Percentiles rank a stretch among this genome's conserved stretches.
Conservation (phyloP, 2,329 filamentous ascomycete species). For the Truncatella angustata region DNA sequence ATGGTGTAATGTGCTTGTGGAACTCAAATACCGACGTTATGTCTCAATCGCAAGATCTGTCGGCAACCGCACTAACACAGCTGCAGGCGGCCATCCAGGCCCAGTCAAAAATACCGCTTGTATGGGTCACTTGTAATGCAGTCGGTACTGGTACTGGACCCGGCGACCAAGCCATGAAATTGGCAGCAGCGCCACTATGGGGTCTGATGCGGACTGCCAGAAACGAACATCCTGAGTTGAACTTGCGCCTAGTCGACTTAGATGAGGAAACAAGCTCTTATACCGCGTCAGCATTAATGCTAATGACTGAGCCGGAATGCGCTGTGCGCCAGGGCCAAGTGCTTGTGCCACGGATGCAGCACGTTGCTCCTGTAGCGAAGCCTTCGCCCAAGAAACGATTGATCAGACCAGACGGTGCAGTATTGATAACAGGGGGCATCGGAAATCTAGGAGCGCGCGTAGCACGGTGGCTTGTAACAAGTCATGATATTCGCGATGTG, state of each 20-base stretch:
- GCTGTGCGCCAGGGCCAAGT: conserved; percentile 17
- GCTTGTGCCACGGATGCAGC: conserved; percentile 21
- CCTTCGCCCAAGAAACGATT: conserved; percentile 10
- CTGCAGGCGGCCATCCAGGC: conserved; percentile 20
- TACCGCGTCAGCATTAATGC: conserved; percentile 14
- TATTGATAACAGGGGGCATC: conserved; percentile 27
- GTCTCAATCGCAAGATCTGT: conserved; percentile 16
- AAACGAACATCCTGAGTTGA: conserved; percentile 27
- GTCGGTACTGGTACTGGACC: conserved; percentile 17
- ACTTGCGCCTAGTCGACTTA: conserved; percentile 23
- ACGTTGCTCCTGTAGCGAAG: conserved; percentile 7
- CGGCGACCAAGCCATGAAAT: conserved; percentile 16
- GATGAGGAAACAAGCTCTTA: conserved; percentile 11
- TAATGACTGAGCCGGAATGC: conserved; percentile 19
- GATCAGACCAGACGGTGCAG: conserved; percentile 22
- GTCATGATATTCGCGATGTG: conserved; percentile 25
- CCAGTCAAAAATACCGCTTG: conserved; percentile 17
- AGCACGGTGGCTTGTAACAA: conserved; percentile 22
- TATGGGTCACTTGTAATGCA: conserved; percentile 24
- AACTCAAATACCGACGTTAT: conserved; percentile 19
- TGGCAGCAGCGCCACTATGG: conserved; percentile 24
- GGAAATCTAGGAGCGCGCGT: conserved; percentile 24
- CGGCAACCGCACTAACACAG: conserved; percentile 19
- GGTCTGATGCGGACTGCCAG: conserved; percentile 27
- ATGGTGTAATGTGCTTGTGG: conserved; percentile 24